Evolutionary conservation across 192 early-diverging fungal genomes (phyloP).

Genomic region (Mortierella alpina): DNA sequence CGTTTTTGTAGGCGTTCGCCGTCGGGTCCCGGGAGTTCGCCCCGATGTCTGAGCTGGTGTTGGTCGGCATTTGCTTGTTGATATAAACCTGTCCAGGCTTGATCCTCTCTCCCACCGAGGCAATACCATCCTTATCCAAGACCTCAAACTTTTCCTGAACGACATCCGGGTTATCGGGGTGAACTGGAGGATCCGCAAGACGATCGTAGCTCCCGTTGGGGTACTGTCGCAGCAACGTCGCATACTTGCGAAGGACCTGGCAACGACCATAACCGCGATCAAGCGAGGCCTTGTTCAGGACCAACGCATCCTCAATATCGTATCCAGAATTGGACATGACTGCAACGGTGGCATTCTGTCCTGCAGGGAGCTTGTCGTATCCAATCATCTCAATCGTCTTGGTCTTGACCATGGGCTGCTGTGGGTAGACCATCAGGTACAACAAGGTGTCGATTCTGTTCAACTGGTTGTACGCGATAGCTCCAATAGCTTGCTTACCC

Average conservation of each 20-base stretch:
- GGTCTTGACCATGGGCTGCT: constrained; percentile 98
- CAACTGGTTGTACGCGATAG: constrained; percentile 95
- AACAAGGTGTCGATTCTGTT: constrained; percentile 94
- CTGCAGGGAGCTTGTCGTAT: constrained; percentile 91
- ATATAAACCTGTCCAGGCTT: constrained; percentile 77
- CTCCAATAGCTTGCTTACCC: constrained; percentile 99
- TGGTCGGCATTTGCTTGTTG: constrained; percentile 90
- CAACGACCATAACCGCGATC: constrained; percentile 98
- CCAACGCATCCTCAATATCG: constrained; percentile 98
- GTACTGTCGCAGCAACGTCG: constrained; percentile 88
- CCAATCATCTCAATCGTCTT: constrained; percentile 98
- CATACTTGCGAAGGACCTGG: constrained; percentile 92
- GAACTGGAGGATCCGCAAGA: constrained; percentile 70
- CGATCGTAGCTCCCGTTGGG: constrained; percentile 89
- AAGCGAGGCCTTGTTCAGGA: constrained; percentile 92
- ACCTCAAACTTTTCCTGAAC: constrained; percentile 71
- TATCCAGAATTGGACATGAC: constrained; percentile 98
- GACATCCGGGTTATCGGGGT: constrained; percentile 34
- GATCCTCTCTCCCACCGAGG: constrained; percentile 83
- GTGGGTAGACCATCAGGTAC: constrained; percentile 96
- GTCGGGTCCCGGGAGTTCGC: constrained; percentile 59
- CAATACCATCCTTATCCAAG: constrained; percentile 92
- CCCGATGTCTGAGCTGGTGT: constrained; percentile 70
- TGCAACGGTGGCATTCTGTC: constrained; percentile 92
- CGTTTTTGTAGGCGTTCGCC: constrained; percentile 68